These are phyloP conservation scores for Deuterostichococcus epilithicus DNA, from an alignment of 139 green algal genomes.

Conservation along the genomic window DNA sequence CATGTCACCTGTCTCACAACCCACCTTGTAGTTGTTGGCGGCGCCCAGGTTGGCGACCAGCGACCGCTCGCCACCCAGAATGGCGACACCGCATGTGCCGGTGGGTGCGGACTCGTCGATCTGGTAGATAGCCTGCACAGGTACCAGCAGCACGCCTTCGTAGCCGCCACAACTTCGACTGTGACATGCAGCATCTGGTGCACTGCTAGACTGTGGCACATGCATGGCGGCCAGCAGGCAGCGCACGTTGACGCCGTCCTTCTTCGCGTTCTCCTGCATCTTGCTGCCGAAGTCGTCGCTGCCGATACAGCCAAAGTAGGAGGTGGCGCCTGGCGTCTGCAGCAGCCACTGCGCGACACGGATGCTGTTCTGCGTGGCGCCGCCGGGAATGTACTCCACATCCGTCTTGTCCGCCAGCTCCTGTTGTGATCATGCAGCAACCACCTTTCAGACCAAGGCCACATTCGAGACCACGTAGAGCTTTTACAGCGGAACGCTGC, in stretches of 20 bases:
- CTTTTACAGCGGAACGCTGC: too few species aligned
- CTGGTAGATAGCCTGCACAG: slow-evolving; percentile 80
- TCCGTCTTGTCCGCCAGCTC: slow-evolving; percentile 71
- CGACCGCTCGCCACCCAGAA: slow-evolving; percentile 86
- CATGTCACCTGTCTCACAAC: too few species aligned
- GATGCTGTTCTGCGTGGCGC: slow-evolving; percentile 96
- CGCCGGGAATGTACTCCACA: slow-evolving; percentile 97
- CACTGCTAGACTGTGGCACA: neutral
- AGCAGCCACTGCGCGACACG: slow-evolving; percentile 99
- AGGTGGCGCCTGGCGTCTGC: slow-evolving; percentile 62
- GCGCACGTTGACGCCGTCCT: slow-evolving; percentile 76
- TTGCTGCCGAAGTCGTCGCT: slow-evolving; percentile 85
- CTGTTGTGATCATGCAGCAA: slow-evolving; percentile 27
- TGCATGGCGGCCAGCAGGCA: neutral
- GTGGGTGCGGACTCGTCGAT: slow-evolving; percentile 81
- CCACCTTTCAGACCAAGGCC: too few species aligned
- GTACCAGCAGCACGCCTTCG: neutral
- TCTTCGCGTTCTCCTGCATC: slow-evolving; percentile 66
- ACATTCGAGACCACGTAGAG: too few species aligned
- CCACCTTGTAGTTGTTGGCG: slow-evolving; percentile 98
- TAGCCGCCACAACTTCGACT: neutral
- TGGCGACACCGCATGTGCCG: slow-evolving; percentile 90
- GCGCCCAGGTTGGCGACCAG: slow-evolving; percentile 95
- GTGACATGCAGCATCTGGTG: too few species aligned
- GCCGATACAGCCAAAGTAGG: slow-evolving; percentile 97